A percentile compares a stretch with the other conserved stretches of the same genome.
Conservation (phyloP, 2,329 filamentous ascomycete genomes). For the Chrysosporium queenslandicum region DNA sequence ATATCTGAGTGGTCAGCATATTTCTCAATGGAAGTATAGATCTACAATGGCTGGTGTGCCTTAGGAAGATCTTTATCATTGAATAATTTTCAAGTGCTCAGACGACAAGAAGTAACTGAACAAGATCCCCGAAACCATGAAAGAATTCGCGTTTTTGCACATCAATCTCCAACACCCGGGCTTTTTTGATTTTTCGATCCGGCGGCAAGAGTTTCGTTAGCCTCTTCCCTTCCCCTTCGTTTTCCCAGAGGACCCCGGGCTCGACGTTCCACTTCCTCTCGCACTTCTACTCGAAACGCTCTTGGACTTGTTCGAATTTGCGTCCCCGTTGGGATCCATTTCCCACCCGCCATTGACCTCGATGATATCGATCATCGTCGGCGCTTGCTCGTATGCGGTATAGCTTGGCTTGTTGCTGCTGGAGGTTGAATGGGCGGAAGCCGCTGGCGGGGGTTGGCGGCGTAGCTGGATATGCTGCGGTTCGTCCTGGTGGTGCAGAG, state of each 20-base stretch:
- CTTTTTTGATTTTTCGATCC: too few relatives aligned
- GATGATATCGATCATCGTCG: slow-evolving; percentile 16
- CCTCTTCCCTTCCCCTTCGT: slow-evolving; percentile 3
- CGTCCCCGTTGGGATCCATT: neutral
- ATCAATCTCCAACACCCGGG: too few relatives aligned
- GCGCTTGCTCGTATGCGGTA: slow-evolving; percentile 1
- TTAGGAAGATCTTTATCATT: too few relatives aligned
- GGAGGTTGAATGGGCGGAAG: neutral
- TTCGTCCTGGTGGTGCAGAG: neutral
- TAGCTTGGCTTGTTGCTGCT: neutral
- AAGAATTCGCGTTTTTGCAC: too few relatives aligned
- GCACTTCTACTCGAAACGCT: neutral
- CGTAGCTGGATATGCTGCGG: neutral
- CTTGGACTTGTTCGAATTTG: neutral
- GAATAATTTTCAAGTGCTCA: too few relatives aligned
- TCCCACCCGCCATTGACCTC: slow-evolving; percentile 17
- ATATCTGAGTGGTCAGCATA: neutral
- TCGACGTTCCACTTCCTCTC: neutral
- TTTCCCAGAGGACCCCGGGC: neutral
- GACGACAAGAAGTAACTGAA: too few relatives aligned
- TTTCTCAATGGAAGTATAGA: neutral
- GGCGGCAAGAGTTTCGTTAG: neutral
- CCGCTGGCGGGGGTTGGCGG: neutral
- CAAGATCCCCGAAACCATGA: too few relatives aligned
- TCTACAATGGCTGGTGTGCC: too few relatives aligned